These are phyloP conservation scores for Colletotrichum aenigma DNA, from an alignment of 2,329 filamentous ascomycete genomes.

Conservation along the genomic window DNA sequence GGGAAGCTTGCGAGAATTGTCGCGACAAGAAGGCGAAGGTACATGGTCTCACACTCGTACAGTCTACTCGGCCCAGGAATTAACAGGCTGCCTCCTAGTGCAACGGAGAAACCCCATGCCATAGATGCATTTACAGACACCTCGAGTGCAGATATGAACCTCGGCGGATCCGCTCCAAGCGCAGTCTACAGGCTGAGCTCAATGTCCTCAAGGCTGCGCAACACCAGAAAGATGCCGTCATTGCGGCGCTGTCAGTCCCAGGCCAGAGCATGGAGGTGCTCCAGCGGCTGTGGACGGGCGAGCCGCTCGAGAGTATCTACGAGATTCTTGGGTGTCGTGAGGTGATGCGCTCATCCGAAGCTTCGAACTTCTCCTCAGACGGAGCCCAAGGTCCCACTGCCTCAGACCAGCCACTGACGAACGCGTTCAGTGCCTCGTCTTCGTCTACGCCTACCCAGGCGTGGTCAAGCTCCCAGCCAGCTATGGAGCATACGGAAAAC, in stretches of 20 bases:
- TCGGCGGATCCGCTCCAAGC: background rate
- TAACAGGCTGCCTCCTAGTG: background rate
- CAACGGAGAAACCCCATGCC: slow-evolving; percentile 1
- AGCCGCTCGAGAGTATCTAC: background rate
- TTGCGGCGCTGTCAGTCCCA: background rate
- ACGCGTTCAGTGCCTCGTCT: too few species aligned
- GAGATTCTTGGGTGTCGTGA: background rate
- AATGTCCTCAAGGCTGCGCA: background rate
- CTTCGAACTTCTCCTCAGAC: too few species aligned
- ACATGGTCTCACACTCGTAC: background rate
- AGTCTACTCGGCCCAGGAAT: too few species aligned
- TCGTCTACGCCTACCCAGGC: too few species aligned
- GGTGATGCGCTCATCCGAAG: too few species aligned
- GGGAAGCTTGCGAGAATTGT: background rate
- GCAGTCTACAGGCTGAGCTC: background rate
- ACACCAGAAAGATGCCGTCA: background rate
- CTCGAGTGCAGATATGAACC: background rate
- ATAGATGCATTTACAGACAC: background rate
- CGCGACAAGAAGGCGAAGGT: background rate
- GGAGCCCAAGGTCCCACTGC: too few species aligned
- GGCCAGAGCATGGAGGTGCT: background rate
- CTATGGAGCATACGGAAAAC: too few species aligned
- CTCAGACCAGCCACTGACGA: too few species aligned
- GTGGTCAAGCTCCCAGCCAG: too few species aligned
- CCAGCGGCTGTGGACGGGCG: background rate